phyloP scores from a whole-genome alignment of 2,329 filamentous ascomycete species.

The Calonectria leucothoes region DNA sequence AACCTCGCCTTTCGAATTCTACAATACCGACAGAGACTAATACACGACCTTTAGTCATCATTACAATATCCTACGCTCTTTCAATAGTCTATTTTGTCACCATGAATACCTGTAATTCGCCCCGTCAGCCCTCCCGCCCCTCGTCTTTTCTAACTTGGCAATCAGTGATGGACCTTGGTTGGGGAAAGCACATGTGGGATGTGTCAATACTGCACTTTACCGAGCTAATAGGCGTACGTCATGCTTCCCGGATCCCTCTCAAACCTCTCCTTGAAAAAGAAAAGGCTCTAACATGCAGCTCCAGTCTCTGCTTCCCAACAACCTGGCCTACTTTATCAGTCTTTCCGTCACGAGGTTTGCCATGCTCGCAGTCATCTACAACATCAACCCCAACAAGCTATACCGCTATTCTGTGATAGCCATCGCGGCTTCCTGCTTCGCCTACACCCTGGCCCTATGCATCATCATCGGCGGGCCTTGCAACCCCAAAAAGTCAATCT shows the following conservation, averaged over 20 bases:
- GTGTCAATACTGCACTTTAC: neutral
- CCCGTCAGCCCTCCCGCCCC: too few relatives aligned
- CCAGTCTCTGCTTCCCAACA: neutral
- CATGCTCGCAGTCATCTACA: neutral
- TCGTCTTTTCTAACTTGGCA: neutral
- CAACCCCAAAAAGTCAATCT: neutral
- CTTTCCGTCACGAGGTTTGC: slow-evolving; percentile 1
- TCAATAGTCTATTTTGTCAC: neutral
- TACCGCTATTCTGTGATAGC: neutral
- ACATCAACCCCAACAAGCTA: neutral
- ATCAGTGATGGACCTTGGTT: neutral
- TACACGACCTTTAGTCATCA: neutral
- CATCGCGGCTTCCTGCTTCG: neutral
- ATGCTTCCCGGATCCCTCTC: neutral
- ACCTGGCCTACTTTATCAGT: neutral
- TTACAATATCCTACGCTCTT: neutral
- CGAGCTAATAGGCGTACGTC: neutral
- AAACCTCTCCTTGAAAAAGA: too few relatives aligned
- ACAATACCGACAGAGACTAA: neutral
- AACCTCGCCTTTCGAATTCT: neutral
- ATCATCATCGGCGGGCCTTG: neutral
- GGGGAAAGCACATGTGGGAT: neutral
- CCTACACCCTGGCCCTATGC: neutral
- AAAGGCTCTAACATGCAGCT: too few relatives aligned
- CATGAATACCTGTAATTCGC: neutral